phyloP scores from a whole-genome alignment of 495 filamentous ascomycete genomes.

The Daldinia grandis region DNA sequence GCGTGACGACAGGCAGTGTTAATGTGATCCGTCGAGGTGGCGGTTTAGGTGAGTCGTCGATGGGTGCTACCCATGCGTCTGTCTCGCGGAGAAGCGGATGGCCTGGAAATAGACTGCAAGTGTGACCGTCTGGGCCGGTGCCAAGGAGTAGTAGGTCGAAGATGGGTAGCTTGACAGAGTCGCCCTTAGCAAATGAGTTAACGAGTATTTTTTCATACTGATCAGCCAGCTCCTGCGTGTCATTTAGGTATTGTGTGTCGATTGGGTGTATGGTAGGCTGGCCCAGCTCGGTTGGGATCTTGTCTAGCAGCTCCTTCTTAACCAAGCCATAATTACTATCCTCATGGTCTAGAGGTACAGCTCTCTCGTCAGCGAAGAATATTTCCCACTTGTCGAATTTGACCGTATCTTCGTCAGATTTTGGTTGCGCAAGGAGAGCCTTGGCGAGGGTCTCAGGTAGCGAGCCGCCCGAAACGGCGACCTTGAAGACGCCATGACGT shows the following conservation, averaged over 20 bases:
- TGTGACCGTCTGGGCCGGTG: conserved; percentile 95
- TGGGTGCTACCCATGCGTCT: conserved; percentile 90
- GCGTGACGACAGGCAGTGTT: conserved; percentile 86
- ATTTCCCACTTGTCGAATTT: conserved; percentile 93
- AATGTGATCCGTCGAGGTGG: conserved; percentile 90
- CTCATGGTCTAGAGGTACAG: conserved; percentile 86
- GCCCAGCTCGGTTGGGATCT: conserved; percentile 73
- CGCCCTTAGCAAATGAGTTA: conserved; percentile 79
- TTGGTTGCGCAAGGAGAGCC: conserved; percentile 72
- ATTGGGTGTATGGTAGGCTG: conserved; percentile 80
- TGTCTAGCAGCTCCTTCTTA: conserved; percentile 85
- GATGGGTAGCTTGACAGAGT: conserved; percentile 88
- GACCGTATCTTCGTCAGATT: conserved; percentile 68
- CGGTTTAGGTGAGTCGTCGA: conserved; percentile 93
- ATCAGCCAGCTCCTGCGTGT: conserved; percentile 92
- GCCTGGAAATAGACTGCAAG: conserved; percentile 93
- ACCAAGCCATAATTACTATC: conserved; percentile 95
- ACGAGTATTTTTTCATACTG: conserved; percentile 92
- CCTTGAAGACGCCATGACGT: conserved; percentile 85
- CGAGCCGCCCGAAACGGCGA: conserved; percentile 94
- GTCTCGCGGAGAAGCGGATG: conserved; percentile 87
- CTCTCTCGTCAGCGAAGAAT: conserved; percentile 98
- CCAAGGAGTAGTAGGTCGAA: conserved; percentile 94
- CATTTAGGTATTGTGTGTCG: conserved; percentile 73
- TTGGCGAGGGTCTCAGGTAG: conserved; percentile 84